Conservation (phyloP, 495 filamentous ascomycete species). For the Penicillium parvum region DNA sequence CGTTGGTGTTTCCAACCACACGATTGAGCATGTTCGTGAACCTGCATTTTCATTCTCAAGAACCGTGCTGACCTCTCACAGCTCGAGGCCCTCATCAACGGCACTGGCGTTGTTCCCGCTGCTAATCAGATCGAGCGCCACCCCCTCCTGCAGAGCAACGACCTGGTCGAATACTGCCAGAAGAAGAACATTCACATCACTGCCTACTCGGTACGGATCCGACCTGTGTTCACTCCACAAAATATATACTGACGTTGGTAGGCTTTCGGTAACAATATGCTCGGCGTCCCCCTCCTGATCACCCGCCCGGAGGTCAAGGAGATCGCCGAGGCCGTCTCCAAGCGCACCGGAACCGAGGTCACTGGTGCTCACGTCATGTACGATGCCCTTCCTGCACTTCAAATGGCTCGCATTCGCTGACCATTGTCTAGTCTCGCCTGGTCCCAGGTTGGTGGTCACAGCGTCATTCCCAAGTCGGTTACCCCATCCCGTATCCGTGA, state of each 20-base stretch:
- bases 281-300: slow-evolving; percentile 42
- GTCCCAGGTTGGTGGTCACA: slow-evolving; percentile 46
- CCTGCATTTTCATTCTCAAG: not conserved
- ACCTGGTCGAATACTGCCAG: slow-evolving; percentile 41
- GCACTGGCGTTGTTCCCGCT: slow-evolving; percentile 43
- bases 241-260: slow-evolving; percentile 10
- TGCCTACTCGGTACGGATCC: slow-evolving; percentile 40
- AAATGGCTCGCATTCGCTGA: slow-evolving; percentile 1
- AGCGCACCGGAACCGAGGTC: slow-evolving; percentile 37
- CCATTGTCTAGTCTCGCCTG: slow-evolving; percentile 35
- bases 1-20: slow-evolving; percentile 51
- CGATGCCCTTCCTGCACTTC: not conserved
- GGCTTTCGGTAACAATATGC: slow-evolving; percentile 48
- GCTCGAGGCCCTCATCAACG: slow-evolving; percentile 50
- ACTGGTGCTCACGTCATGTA: slow-evolving; percentile 40
- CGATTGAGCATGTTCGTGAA: slow-evolving; percentile 37
- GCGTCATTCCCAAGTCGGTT: slow-evolving; percentile 50
- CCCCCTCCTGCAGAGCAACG: slow-evolving; percentile 43
- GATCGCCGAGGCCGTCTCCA: slow-evolving; percentile 38
- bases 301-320: slow-evolving; percentile 41
- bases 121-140: slow-evolving; percentile 52
- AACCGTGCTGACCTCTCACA: slow-evolving; percentile 11
- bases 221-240: not conserved
- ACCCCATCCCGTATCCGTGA: slow-evolving; percentile 43
- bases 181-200: slow-evolving; percentile 47